These are phyloP conservation scores for Pythium sp. DNA, from an alignment of 352 stramenopile genomes.

Conservation along the genomic window DNA sequence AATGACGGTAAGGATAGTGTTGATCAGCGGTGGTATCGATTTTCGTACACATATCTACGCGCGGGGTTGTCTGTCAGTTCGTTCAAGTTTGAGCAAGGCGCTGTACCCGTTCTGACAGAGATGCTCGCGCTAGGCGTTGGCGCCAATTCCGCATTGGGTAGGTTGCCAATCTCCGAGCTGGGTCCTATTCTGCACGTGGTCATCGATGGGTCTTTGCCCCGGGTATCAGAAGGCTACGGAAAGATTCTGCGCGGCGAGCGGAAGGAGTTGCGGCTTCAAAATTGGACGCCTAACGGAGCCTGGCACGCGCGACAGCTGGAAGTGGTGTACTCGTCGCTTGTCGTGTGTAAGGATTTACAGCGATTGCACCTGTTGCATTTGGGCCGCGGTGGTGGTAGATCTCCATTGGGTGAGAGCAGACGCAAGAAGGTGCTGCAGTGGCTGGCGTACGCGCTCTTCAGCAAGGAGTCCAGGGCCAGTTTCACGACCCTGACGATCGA, in stretches of 20 bases:
- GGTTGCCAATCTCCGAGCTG: not conserved
- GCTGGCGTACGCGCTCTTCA: conserved; percentile 8
- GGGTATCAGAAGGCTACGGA: not conserved
- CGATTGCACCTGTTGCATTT: not conserved
- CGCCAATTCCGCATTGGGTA: not conserved
- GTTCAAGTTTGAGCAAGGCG: not conserved
- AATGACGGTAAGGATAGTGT: not conserved
- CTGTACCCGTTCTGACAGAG: not conserved
- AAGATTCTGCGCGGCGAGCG: not conserved
- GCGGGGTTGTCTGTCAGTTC: not conserved
- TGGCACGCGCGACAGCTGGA: not conserved
- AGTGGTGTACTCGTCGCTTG: not conserved
- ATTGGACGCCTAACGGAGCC: not conserved
- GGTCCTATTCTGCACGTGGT: not conserved
- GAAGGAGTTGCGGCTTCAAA: not conserved
- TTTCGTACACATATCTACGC: not conserved
- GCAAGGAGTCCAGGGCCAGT: not conserved
- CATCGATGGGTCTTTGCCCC: not conserved
- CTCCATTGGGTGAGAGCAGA: not conserved
- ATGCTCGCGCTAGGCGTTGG: not conserved
- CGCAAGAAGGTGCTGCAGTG: not conserved
- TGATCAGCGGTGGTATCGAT: not conserved
- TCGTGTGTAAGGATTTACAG: not conserved
- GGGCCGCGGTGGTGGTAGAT: not conserved
- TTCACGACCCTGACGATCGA: not conserved